Percentiles rank a stretch among this genome's conserved stretches.
phyloP scores from a whole-genome alignment of 495 filamentous ascomycete species.

The Hypoxylon lenormandii region DNA sequence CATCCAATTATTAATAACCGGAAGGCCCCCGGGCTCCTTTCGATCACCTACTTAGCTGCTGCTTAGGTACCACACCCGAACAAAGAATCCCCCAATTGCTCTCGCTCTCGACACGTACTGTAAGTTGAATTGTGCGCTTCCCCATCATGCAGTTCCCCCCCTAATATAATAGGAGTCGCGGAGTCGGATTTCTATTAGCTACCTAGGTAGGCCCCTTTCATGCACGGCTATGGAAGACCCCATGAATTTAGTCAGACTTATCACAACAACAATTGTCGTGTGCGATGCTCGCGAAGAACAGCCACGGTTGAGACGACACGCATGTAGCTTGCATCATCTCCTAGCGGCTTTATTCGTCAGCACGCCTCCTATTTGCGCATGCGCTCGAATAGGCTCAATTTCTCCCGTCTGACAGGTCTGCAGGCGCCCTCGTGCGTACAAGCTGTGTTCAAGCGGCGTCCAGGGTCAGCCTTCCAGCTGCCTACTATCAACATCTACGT shows the following conservation, averaged over 20 bases:
- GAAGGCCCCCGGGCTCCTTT: constrained; percentile 6
- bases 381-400: constrained; percentile 26
- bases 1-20: constrained; percentile 8
- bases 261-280: constrained; percentile 1
- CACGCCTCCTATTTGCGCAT: constrained; percentile 9
- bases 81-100: not conserved
- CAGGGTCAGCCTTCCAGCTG: too few species aligned
- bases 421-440: not conserved
- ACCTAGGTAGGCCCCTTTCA: not conserved
- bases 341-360: not conserved
- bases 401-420: constrained; percentile 16
- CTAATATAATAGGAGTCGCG: constrained; percentile 3
- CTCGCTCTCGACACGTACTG: not conserved
- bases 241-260: constrained; percentile 11
- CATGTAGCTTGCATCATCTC: constrained; percentile 30
- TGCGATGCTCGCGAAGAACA: constrained; percentile 33
- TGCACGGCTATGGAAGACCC: constrained; percentile 24
- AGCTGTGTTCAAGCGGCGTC: too few species aligned
- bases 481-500: too few species aligned
- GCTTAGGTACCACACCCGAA: too few species aligned
- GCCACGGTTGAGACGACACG: constrained; percentile 35
- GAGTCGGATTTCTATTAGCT: constrained; percentile 3
- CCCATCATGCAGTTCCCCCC: too few species aligned
- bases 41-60: not conserved
- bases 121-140: not conserved